Percentiles rank a stretch among this genome's conserved stretches.
These are phyloP conservation scores for Phanerochaete sordida DNA, from an alignment of 768 basidiomycete species.

Conservation along the genomic window DNA sequence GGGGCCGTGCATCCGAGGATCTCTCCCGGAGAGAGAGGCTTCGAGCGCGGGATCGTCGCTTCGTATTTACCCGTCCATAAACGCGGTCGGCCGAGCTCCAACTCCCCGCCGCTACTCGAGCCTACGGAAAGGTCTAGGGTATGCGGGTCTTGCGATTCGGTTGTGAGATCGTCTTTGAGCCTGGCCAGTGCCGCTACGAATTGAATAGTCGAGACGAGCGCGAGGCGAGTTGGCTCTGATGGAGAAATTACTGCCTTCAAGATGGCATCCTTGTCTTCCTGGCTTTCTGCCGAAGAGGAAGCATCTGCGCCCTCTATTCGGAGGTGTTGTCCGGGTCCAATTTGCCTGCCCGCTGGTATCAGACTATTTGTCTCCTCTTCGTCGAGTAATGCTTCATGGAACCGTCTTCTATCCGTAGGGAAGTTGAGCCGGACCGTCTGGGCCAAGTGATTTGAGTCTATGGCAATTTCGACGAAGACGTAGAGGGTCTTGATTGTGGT, in stretches of 20 bases:
- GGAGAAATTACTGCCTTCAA: constrained; percentile 7
- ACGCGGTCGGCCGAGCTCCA: constrained; percentile 2
- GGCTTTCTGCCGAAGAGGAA: constrained; percentile 2
- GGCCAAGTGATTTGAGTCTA: constrained; percentile 81
- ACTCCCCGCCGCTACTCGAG: constrained; percentile 2
- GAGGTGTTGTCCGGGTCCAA: constrained; percentile 42
- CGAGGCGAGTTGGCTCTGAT: constrained; percentile 60
- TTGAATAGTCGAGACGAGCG: constrained; percentile 96
- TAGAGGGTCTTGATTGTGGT: constrained; percentile 94
- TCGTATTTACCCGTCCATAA: constrained; percentile 68
- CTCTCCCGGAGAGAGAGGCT: constrained; percentile 94
- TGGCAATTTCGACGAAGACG: constrained; percentile 94
- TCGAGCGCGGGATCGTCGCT: constrained; percentile 74
- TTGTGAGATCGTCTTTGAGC: constrained; percentile 73
- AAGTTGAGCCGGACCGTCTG: constrained; percentile 89
- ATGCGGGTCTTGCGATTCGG: constrained; percentile 29
- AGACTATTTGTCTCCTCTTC: constrained; percentile 42
- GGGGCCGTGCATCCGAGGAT: constrained; percentile 98
- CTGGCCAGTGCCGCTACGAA: constrained; percentile 91
- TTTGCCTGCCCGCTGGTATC: constrained; percentile 43
- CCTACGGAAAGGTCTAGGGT: neutral
- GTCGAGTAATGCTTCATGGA: constrained; percentile 61
- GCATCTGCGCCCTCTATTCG: constrained; percentile 50
- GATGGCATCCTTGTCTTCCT: neutral
- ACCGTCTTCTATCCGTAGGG: constrained; percentile 66